Percentiles rank a stretch among this genome's conserved stretches.
phyloP scores from a whole-genome alignment of 1,284 basidiomycete species.

The Caloboletus firmus region DNA sequence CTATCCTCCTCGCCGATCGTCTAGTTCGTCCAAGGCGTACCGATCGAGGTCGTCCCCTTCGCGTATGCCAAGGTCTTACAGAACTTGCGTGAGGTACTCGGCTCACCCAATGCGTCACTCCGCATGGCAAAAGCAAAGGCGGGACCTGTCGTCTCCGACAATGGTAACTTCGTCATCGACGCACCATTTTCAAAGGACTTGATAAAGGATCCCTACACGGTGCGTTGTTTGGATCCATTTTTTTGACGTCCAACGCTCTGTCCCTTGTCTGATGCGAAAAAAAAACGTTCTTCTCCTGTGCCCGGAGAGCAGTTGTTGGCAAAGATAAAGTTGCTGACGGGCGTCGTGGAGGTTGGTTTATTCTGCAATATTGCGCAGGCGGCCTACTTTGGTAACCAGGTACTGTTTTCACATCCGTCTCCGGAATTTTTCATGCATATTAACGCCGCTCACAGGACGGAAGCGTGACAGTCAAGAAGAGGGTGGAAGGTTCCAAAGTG shows the following conservation, averaged over 20 bases:
- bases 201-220: slow-evolving; percentile 71
- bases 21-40: slow-evolving; percentile 87
- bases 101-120: slow-evolving; percentile 65
- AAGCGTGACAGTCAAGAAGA: slow-evolving; percentile 34
- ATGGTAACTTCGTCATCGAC: slow-evolving; percentile 94
- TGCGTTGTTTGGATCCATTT: slow-evolving; percentile 38
- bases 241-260: not conserved
- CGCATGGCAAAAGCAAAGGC: slow-evolving; percentile 87
- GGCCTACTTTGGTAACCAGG: slow-evolving; percentile 95
- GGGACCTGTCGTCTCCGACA: slow-evolving; percentile 94
- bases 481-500: slow-evolving; percentile 11
- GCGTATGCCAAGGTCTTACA: slow-evolving; percentile 87
- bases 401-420: slow-evolving; percentile 33
- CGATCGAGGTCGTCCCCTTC: slow-evolving; percentile 95
- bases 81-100: slow-evolving; percentile 63
- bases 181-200: slow-evolving; percentile 76
- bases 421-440: not conserved
- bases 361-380: slow-evolving; percentile 94
- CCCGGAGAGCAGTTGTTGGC: slow-evolving; percentile 59
- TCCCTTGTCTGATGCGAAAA: not conserved
- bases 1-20: not conserved
- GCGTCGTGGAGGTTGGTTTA: slow-evolving; percentile 95
- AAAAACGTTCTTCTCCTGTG: not conserved
- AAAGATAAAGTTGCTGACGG: slow-evolving; percentile 87
- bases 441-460: slow-evolving; percentile 26